A percentile compares a stretch with the other conserved stretches of the same genome.
phyloP scores from a whole-genome alignment of 1,284 basidiomycete genomes.

The Malassezia obtusa region DNA sequence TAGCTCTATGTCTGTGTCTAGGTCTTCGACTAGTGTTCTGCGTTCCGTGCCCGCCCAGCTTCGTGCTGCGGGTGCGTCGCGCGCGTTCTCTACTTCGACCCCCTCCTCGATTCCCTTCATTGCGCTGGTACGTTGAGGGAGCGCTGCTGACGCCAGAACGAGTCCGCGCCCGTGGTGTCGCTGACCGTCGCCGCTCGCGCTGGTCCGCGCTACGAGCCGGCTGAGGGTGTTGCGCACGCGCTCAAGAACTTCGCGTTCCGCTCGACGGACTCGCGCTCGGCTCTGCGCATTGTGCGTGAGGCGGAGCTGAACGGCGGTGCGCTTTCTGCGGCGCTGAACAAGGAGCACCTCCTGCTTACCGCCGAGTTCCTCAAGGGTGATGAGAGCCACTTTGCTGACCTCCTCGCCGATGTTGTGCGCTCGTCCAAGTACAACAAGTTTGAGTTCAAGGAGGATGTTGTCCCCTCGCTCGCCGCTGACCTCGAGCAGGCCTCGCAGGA shows the following conservation, averaged over 20 bases:
- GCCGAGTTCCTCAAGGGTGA: conserved; percentile 92
- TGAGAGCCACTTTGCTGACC: conserved; percentile 55
- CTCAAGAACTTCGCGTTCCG: conserved; percentile 32
- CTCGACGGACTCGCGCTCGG: conserved; percentile 57
- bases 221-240: conserved; percentile 16
- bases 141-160: conserved; percentile 6
- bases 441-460: conserved; percentile 45
- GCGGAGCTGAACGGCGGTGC: conserved; percentile 89
- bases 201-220: conserved; percentile 14
- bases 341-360: conserved; percentile 83
- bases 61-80: conserved; percentile 12
- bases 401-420: conserved; percentile 41
- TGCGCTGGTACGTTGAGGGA: conserved; percentile 7
- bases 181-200: conserved; percentile 16
- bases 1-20: conserved; percentile 13
- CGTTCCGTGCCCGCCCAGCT: conserved; percentile 16
- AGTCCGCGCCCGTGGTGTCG: conserved; percentile 14
- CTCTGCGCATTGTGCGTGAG: conserved; percentile 81
- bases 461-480: conserved; percentile 38
- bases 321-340: conserved; percentile 70
- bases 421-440: conserved; percentile 34
- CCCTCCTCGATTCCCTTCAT: conserved; percentile 9
- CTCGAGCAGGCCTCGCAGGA: conserved; percentile 29
- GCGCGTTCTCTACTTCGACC: not conserved
- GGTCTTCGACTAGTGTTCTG: conserved; percentile 20